Base-by-base conservation (phyloP, 108 stramenopile genomes). In the Pseudonitzschia delicatissima region DNA sequence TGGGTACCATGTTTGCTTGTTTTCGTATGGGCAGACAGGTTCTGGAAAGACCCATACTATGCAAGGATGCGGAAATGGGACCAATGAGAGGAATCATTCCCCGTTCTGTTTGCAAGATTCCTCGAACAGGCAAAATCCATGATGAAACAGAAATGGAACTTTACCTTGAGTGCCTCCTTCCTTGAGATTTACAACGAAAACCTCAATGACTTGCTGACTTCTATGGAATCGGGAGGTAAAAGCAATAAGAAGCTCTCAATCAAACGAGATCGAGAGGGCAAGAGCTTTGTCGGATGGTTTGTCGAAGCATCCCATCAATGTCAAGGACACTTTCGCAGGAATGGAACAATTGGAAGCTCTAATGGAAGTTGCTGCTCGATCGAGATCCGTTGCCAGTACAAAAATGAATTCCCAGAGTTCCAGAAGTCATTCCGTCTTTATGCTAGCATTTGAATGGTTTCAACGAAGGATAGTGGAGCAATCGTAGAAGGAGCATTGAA, bases 131-230 rank as follows among this genome's bases (percentile, higher is more conserved):
- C 92, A n/a, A 67, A 62, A 23, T 42, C 66, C 20, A 71, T 98
- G 78, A 80, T 91, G 66, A 75, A 65, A 48, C 93, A 98, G 57
- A 96, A 95, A 21, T 99, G 99, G 99, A 71, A 68, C 13, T 99
- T 97, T 79, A 83, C 77, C 28, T 78, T 99, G 55, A 77, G 86
- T 60, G 97, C 96, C 4, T 92, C 92, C 27, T 99, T 98, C 74
- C 71, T 99, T 57, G 99, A 99, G 80, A 99, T 99, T 50, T 99
- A 99, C 87, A 98, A 99, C 79, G 99, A 99, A 71, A 79, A 93
- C 26, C 83, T 99, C 29, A 88, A 89, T 31, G 99, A 99, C 78
- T 68, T 99, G 36, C 91, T 99, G 25, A 74, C 68, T 7, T 76
- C 73, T 32, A 79, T 91, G 83, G 50, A 72, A 23, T 57, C 55